A percentile compares a stretch with the other conserved stretches of the same genome.
Conservation (phyloP, 208 protist species). For the Naegleria fowleri region DNA sequence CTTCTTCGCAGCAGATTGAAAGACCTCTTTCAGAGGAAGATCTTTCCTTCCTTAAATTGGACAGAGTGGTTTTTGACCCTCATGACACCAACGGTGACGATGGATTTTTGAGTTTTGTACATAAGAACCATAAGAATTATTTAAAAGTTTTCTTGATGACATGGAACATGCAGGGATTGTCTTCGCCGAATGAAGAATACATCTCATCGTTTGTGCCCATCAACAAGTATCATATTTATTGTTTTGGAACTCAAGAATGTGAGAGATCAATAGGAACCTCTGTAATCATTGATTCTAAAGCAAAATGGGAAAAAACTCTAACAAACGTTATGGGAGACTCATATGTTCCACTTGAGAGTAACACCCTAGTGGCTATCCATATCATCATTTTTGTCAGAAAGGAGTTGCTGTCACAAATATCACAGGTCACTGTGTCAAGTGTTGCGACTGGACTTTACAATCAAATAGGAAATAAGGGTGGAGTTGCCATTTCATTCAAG, state of each 20-base stretch:
- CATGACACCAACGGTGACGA: background rate
- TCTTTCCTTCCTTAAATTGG: background rate
- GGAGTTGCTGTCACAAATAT: background rate
- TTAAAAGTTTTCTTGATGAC: constrained; percentile 5
- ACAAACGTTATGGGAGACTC: background rate
- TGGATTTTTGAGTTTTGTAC: background rate
- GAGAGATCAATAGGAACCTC: constrained; percentile 9
- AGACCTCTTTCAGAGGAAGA: too few species aligned
- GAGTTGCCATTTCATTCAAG: constrained; percentile 62
- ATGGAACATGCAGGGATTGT: background rate
- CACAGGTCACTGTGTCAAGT: background rate
- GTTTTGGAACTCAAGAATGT: constrained; percentile 14
- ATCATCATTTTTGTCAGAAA: background rate
- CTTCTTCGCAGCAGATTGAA: too few species aligned
- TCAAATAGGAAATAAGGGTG: constrained; percentile 81
- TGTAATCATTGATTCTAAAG: background rate
- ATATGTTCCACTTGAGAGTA: background rate
- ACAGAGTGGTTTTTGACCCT: background rate
- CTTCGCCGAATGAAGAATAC: background rate
- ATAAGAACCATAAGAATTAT: background rate
- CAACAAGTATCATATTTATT: constrained; percentile 10
- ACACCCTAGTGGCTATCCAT: background rate
- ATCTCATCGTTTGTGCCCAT: background rate
- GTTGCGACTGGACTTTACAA: background rate
- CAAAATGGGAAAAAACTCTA: constrained; percentile 8